Percentiles rank a stretch among this genome's conserved stretches.
phyloP scores from a whole-genome alignment of 1,284 basidiomycete genomes.

The Porogramme epimiltina region DNA sequence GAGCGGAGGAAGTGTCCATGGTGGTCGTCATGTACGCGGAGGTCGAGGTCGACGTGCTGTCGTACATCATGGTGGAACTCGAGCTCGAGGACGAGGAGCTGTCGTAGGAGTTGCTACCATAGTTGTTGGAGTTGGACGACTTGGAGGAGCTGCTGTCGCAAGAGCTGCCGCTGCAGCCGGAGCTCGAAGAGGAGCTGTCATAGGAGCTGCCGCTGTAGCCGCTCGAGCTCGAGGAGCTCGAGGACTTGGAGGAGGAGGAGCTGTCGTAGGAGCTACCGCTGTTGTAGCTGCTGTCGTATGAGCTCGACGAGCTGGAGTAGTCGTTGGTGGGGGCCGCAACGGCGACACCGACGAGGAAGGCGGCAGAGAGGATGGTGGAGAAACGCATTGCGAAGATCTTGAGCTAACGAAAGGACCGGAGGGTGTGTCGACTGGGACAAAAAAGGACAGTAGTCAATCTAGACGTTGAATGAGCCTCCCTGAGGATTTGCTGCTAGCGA shows the following conservation, averaged over 20 bases:
- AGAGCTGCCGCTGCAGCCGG: slow-evolving; percentile 1
- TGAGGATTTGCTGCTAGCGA: slow-evolving; percentile 51
- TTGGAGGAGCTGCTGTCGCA: slow-evolving; percentile 3
- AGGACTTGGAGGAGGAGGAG: slow-evolving; percentile 3
- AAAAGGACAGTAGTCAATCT: slow-evolving; percentile 20
- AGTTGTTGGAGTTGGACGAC: background rate
- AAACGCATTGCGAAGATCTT: slow-evolving; percentile 54
- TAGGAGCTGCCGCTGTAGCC: background rate
- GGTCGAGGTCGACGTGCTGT: slow-evolving; percentile 4
- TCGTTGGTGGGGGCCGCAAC: slow-evolving; percentile 47
- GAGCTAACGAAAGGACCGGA: slow-evolving; percentile 43
- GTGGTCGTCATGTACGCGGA: background rate
- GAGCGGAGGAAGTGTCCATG: slow-evolving; percentile 12
- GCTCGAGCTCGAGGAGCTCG: background rate
- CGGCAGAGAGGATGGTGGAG: slow-evolving; percentile 52
- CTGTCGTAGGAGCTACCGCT: slow-evolving; percentile 1
- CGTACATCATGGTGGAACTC: slow-evolving; percentile 1
- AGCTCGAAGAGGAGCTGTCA: slow-evolving; percentile 3
- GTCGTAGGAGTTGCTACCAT: background rate
- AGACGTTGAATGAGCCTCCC: slow-evolving; percentile 52
- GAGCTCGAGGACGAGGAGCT: background rate
- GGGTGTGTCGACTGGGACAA: slow-evolving; percentile 44
- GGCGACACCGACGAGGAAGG: slow-evolving; percentile 51
- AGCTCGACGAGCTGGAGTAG: background rate
- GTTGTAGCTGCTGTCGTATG: background rate